phyloP scores from a whole-genome alignment of 305 asterid species.

The Solanum hybrid region DNA sequence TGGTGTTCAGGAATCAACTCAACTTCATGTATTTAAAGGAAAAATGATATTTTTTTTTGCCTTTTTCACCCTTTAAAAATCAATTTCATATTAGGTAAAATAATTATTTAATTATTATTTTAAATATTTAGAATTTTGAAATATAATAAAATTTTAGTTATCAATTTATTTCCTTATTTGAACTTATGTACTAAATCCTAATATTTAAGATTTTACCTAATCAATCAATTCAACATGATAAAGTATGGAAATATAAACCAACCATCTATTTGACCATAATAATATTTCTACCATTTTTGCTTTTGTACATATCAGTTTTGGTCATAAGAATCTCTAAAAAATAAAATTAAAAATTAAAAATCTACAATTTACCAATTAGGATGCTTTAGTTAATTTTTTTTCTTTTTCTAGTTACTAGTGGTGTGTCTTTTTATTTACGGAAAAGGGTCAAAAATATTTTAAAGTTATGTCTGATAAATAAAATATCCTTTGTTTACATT shows the following conservation, averaged over 20 bases:
- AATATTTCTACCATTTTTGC: not conserved
- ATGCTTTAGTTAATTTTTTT: not conserved
- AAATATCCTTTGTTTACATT: not conserved
- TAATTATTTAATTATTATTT: not conserved
- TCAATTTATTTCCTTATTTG: not conserved
- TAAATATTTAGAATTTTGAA: not conserved
- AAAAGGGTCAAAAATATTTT: not conserved
- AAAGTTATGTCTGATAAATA: not conserved
- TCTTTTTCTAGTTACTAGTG: not conserved
- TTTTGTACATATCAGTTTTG: not conserved
- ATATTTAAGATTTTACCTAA: not conserved
- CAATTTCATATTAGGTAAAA: not conserved
- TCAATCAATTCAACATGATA: not conserved
- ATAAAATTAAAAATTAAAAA: not conserved
- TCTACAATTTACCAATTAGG: not conserved
- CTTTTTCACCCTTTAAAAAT: not conserved
- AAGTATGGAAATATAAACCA: not conserved
- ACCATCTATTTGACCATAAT: not conserved
- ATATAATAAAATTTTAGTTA: not conserved
- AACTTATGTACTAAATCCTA: not conserved
- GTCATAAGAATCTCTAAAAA: not conserved
- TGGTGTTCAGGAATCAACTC: not conserved
- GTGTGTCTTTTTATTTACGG: not conserved
- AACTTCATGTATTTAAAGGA: conserved; percentile 22
- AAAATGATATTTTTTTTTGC: not conserved